phyloP scores from a whole-genome alignment of 495 filamentous ascomycete species.

The Aspergillus diversus region DNA sequence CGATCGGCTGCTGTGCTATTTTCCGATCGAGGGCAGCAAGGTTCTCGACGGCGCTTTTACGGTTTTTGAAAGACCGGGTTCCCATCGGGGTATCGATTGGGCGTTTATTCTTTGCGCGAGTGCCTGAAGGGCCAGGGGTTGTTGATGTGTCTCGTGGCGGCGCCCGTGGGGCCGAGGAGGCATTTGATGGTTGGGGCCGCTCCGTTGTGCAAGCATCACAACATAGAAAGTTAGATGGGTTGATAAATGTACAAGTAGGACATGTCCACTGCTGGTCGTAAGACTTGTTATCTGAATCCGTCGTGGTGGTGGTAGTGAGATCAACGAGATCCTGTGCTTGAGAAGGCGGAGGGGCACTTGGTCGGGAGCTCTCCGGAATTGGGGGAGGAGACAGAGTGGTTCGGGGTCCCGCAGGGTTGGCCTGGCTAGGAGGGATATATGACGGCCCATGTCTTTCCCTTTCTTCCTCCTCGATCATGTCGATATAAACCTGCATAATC shows the following conservation, averaged over 20 bases:
- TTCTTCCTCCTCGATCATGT: slow-evolving; percentile 85
- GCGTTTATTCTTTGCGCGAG: slow-evolving; percentile 31
- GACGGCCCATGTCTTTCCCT: slow-evolving; percentile 67
- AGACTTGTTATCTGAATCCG: slow-evolving; percentile 29
- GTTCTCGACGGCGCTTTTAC: slow-evolving; percentile 39
- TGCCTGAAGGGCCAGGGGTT: slow-evolving; percentile 15
- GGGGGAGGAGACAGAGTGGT: slow-evolving; percentile 30
- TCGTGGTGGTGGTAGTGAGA: slow-evolving; percentile 6
- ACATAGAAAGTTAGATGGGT: slow-evolving; percentile 66
- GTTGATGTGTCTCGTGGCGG: slow-evolving; percentile 14
- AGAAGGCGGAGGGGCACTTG: slow-evolving; percentile 9
- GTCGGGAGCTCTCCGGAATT: slow-evolving; percentile 27
- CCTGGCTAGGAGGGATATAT: slow-evolving; percentile 65
- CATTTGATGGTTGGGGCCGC: slow-evolving; percentile 49
- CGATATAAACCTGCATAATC: slow-evolving; percentile 86
- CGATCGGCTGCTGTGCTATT: slow-evolving; percentile 50
- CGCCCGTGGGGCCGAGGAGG: slow-evolving; percentile 19
- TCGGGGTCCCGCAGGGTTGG: slow-evolving; percentile 61
- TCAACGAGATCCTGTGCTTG: slow-evolving; percentile 19
- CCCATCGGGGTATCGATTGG: slow-evolving; percentile 21
- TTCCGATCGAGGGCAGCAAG: slow-evolving; percentile 43
- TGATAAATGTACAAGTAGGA: slow-evolving; percentile 79
- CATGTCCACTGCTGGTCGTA: slow-evolving; percentile 69
- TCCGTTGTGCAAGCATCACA: slow-evolving; percentile 81
- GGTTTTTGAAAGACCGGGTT: slow-evolving; percentile 39